Base-by-base conservation (phyloP, 192 early-diverging fungal species). In the Radiomyces spectabilis region DNA sequence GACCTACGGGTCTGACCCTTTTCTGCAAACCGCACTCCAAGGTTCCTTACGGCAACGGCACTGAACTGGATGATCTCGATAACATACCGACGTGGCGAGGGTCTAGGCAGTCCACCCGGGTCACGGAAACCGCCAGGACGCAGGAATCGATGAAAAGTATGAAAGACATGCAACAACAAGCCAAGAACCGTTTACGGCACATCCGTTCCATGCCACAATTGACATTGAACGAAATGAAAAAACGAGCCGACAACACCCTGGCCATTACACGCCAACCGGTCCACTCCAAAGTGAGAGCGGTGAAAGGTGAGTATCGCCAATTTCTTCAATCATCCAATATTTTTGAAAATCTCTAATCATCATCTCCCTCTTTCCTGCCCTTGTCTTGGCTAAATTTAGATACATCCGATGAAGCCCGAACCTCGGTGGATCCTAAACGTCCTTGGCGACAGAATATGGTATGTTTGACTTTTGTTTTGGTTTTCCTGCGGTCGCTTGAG, bases 1-100 rank as follows among this genome's bases (percentile, higher is more conserved):
- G 19, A 8, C n/a, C n/a, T 21, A 19, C 5, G 5, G 13, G 13
- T 13, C 5, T 13, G 33, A 35, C 33, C 33, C 13, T 8, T 5
- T 8, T 35, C 33, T 42, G 41, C 41, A 19, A 21, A 1, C 30
- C 24, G 46, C 24, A 48, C n/a, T n/a, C n/a, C n/a, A n/a, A n/a
- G n/a, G n/a, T 27, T 12, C 5, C 5, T 42, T 48, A 48, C 1
- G 46, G 46, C 5, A 22, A 48, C 30, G 46, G 46, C 15, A 9
- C 46, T 27, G 46, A 48, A 22, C 7, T 48, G 15, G 46, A 48
- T 48, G 25, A 48, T 1, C 24, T 48, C 25, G 46, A 48, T n/a
- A 27, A 48, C 24, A 15, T 48, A 15, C 8, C 46, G 9, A 0
- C 13, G 13, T 48, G 46, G 46, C 5, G 4, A 25, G 30, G 27